Percentiles rank a stretch among this genome's conserved stretches.
Evolutionary conservation across 2,329 filamentous ascomycete species (phyloP).

Genomic region (Phyllachora maydis): DNA sequence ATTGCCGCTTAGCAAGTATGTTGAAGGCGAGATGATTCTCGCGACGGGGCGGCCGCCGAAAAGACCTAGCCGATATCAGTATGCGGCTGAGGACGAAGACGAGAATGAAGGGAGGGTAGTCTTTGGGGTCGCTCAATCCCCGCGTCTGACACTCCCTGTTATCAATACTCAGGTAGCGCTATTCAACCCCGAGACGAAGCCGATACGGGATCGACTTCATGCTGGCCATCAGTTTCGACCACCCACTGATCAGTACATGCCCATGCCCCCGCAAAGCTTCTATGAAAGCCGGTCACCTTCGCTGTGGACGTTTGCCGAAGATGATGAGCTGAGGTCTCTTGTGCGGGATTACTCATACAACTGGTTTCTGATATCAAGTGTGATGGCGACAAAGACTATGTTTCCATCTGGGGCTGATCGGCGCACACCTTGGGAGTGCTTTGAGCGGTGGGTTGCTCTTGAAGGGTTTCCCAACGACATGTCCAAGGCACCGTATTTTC

Average conservation of each 20-base stretch:
- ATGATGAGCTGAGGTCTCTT: conserved; percentile 67
- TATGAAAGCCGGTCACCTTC: conserved; percentile 76
- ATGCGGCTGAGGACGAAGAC: conserved; percentile 47
- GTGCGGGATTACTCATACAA: conserved; percentile 94
- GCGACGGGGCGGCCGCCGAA: conserved; percentile 40
- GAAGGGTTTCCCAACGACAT: conserved; percentile 85
- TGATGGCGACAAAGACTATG: conserved; percentile 51
- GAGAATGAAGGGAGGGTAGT: conserved; percentile 19
- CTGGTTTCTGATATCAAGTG: conserved; percentile 82
- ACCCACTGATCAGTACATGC: conserved; percentile 72
- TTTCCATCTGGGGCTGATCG: conserved; percentile 77
- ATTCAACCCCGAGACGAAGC: conserved; percentile 76
- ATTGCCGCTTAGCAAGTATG: conserved; percentile 70
- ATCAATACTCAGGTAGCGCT: conserved; percentile 62
- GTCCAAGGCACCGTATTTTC: conserved; percentile 91
- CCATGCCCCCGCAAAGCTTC: conserved; percentile 78
- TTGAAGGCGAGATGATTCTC: conserved; percentile 60
- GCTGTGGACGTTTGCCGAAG: conserved; percentile 79
- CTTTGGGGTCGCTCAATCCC: conserved; percentile 11
- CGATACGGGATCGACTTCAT: conserved; percentile 74
- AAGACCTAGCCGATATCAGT: conserved; percentile 70
- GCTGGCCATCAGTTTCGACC: conserved; percentile 85
- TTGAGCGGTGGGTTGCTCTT: conserved; percentile 85
- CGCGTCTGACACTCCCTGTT: conserved; percentile 30
- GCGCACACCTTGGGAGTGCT: conserved; percentile 94